phyloP scores from a whole-genome alignment of 2,329 filamentous ascomycete genomes.

The Coniella lustricola region DNA sequence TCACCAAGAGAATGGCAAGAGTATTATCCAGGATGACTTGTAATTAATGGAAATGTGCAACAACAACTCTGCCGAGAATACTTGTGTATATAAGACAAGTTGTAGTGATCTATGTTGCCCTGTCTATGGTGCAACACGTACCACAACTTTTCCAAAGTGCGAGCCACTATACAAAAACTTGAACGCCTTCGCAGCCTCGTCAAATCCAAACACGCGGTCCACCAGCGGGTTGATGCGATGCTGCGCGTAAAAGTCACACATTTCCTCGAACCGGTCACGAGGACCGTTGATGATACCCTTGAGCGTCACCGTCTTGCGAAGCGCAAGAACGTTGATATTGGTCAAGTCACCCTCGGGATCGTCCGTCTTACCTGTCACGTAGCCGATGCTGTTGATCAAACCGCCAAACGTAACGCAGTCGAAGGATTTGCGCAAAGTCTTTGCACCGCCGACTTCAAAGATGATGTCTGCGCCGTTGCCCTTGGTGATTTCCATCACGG shows the following conservation, averaged over 20 bases:
- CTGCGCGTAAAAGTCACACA: slow-evolving; percentile 25
- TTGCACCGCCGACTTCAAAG: slow-evolving; percentile 47
- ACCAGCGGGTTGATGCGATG: slow-evolving; percentile 34
- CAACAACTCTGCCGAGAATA: too few species aligned
- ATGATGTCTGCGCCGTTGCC: slow-evolving; percentile 45
- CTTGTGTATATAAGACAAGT: too few species aligned
- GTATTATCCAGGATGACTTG: too few species aligned
- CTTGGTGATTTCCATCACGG: slow-evolving; percentile 38
- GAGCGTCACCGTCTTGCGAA: slow-evolving; percentile 29
- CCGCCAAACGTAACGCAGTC: slow-evolving; percentile 48
- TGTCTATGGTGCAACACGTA: slow-evolving; percentile 20
- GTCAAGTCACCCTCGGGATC: slow-evolving; percentile 36
- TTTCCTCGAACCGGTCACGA: slow-evolving; percentile 35
- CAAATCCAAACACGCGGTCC: slow-evolving; percentile 36
- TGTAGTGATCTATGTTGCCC: too few species aligned
- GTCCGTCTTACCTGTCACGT: slow-evolving; percentile 41
- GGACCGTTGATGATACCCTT: slow-evolving; percentile 52
- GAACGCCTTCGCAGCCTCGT: slow-evolving; percentile 36
- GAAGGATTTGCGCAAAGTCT: slow-evolving; percentile 46
- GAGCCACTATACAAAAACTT: slow-evolving; percentile 42
- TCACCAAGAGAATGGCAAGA: too few species aligned
- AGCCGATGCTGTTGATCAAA: slow-evolving; percentile 38
- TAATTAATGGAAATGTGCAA: too few species aligned
- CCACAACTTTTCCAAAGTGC: slow-evolving; percentile 48
- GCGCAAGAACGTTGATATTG: slow-evolving; percentile 47